Evolutionary conservation across 2,329 filamentous ascomycete genomes (phyloP), one percentile per base, ranked within the genome.

Genomic region (Botryotinia globosa): DNA sequence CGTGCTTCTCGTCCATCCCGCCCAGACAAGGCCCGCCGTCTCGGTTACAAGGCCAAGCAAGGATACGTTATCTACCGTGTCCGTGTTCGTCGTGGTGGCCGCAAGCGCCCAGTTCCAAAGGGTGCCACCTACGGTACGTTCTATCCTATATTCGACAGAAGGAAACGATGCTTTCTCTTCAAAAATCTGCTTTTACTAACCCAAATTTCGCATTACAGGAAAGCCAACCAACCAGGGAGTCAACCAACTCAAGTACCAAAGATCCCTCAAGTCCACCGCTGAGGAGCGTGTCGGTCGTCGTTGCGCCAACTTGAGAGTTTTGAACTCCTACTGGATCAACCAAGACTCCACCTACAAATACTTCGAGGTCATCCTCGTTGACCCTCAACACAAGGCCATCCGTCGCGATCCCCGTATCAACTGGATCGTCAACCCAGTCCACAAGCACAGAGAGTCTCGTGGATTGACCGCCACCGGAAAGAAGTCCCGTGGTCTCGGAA

Each of bases 251-350:
- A 99, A 99, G 91, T 99, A 98, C 92, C 97, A 99, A 91, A 94
- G 95, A 85, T 98, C 96, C 80, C 94, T 98, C 85, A 92, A 92
- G 86, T 90, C 95, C 82, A 99, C 96, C 82, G 97, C 97, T 82
- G 97, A 99, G 90, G 96, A 99, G 92, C 96, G 96, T 92, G 95
- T 99, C 84, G 96, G 97, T 83, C 94, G 94, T 86, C 94, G 95
- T 85, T 98, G 94, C 89, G 94, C 94, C 87, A 99, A 99, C 89
- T 87, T 99, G 85, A 94, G 96, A 84, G 96, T 99, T 83, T 92
- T 99, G 83, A 99, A 99, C 93, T 98, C 95, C 78, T 99, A 99
- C 94, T 99, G 97, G 97, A 94, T 99, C 90, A 99, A 99, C 93
- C 94, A 98, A 90, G 96, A 99, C 89, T 98, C 94, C 76, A 99